Evolutionary conservation across 179 eudicot genomes (phyloP), one percentile per base, ranked within the genome.

Genomic region (Patellifolia procumbens): DNA sequence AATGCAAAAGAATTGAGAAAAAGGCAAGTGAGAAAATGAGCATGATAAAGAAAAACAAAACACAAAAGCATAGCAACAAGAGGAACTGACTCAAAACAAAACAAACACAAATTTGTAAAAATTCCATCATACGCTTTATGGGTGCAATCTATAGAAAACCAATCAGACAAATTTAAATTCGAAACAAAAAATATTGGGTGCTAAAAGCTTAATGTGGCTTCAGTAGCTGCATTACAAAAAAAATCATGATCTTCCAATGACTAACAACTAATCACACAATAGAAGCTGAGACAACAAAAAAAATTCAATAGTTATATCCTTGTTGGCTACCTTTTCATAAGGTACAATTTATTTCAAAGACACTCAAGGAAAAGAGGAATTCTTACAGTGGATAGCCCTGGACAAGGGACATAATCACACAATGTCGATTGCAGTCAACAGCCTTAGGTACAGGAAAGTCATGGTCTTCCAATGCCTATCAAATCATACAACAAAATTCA

Each of bases 321-420:
- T 19, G 5, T 13, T n/a, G n/a, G n/a, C 24, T 24, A 68, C 20
- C 7, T 1, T 5, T 16, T 48, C 10, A 26, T 68, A 22, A 12
- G 29, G 72, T 11, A 26, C 26, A 4, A 45, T 26, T 2, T 28
- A 31, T 46, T 46, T 45, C 15, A 1, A 1, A 49, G 28, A 48
- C 2, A 10, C 6, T 22, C 9, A 60, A 31, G 31, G 52, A 5
- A 60, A 45, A 20, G 32, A 68, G 16, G 80, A 73, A 67, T 32
- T 70, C 97, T 87, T 90, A 93, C 98, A 95, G 97, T 62, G 99
- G 97, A 84, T 90, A 95, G 74, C 98, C 99, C 81, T 84, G 89
- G 80, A 95, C 86, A 76, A 93, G 97, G 32, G 97, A 93, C 99
- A 95, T 95, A 78, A 95, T 58, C 81, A 95, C 97, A 78, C 99